Evolutionary conservation across 495 filamentous ascomycete genomes (phyloP).

Genomic region (Aspergillus coremiiformis): DNA sequence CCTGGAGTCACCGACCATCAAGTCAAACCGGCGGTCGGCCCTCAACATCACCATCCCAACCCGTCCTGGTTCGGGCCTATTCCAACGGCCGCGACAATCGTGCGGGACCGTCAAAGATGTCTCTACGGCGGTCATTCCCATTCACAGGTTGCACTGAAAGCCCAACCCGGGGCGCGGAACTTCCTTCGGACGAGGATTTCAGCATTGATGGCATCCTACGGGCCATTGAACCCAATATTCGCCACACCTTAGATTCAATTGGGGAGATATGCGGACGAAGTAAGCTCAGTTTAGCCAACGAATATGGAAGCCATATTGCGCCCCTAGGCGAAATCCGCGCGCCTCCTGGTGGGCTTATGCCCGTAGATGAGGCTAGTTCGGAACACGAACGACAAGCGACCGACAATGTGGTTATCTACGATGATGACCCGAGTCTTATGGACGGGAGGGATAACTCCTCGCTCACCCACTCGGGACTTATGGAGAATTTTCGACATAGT

Average conservation of each 20-base stretch:
- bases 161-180: constrained; percentile 20
- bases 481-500: constrained; percentile 24
- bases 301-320: constrained; percentile 57
- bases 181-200: constrained; percentile 48
- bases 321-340: constrained; percentile 51
- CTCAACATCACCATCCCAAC: constrained; percentile 29
- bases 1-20: constrained; percentile 17
- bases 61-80: constrained; percentile 41
- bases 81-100: constrained; percentile 28
- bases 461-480: constrained; percentile 29
- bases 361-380: constrained; percentile 38
- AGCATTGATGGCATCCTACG: constrained; percentile 53
- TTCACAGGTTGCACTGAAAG: constrained; percentile 15
- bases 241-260: constrained; percentile 51
- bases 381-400: constrained; percentile 25
- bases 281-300: constrained; percentile 54
- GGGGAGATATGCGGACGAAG: constrained; percentile 58
- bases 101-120: constrained; percentile 23
- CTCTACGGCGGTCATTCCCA: constrained; percentile 28
- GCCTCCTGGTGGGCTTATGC: constrained; percentile 26
- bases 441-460: constrained; percentile 25
- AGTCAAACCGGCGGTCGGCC: constrained; percentile 10
- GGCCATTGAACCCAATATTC: constrained; percentile 52
- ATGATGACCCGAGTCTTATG: constrained; percentile 26
- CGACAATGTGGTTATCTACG: constrained; percentile 31